phyloP scores from a whole-genome alignment of 73 alveolate species.

The Tetrahymena borealis region DNA sequence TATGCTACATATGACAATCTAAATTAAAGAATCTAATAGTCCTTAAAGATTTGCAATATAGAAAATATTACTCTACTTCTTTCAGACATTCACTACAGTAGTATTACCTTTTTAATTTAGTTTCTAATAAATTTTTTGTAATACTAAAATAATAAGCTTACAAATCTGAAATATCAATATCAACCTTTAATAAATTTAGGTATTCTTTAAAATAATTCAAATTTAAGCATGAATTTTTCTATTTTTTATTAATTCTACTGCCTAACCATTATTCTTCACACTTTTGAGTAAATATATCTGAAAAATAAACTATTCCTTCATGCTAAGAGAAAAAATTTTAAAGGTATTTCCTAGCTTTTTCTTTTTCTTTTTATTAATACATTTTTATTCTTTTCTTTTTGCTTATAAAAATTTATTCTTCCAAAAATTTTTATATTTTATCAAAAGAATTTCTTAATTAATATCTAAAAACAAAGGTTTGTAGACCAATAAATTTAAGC shows the following conservation, averaged over 20 bases:
- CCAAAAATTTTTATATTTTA: too few relatives aligned
- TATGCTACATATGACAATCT: background rate
- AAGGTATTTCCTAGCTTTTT: background rate
- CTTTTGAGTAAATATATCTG: background rate
- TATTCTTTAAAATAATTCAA: background rate
- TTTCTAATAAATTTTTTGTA: background rate
- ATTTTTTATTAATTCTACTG: background rate
- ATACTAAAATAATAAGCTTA: background rate
- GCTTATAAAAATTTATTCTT: too few relatives aligned
- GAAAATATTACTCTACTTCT: background rate
- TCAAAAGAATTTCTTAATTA: background rate
- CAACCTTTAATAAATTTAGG: background rate
- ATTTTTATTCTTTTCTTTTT: too few relatives aligned
- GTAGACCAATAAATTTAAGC: background rate
- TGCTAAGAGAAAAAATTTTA: background rate
- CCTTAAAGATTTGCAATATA: background rate
- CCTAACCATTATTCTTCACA: background rate
- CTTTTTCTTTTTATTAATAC: background rate
- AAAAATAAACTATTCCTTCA: background rate
- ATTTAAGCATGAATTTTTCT: background rate
- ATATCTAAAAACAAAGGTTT: background rate
- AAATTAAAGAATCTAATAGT: background rate
- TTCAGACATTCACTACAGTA: background rate
- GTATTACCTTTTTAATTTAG: background rate
- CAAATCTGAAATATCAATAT: background rate